Evolutionary conservation across 495 filamentous ascomycete genomes (phyloP).

Genomic region (Neurospora sp.): DNA sequence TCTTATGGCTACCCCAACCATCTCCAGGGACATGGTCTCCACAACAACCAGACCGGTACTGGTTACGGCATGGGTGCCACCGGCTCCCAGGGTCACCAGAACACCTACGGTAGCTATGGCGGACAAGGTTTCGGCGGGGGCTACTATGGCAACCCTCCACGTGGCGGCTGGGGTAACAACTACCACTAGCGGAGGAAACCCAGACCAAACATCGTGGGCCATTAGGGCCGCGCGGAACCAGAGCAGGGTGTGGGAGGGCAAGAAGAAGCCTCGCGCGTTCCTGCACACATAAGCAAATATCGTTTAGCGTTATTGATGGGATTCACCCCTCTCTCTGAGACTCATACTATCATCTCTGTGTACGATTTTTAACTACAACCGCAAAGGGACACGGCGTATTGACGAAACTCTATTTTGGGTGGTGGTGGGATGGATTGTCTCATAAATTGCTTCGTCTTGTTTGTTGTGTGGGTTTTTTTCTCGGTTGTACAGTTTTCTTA

Average conservation of each 20-base stretch:
- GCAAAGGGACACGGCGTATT: not conserved
- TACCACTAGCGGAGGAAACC: constrained; percentile 37
- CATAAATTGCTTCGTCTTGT: not conserved
- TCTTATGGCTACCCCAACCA: constrained; percentile 68
- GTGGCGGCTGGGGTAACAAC: constrained; percentile 60
- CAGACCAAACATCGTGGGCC: not conserved
- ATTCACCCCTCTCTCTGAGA: not conserved
- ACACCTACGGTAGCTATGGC: constrained; percentile 45
- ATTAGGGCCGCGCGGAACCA: not conserved
- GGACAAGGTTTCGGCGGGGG: constrained; percentile 41
- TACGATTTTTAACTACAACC: not conserved
- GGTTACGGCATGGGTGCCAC: constrained; percentile 59
- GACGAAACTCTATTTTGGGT: not conserved
- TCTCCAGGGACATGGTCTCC: constrained; percentile 49
- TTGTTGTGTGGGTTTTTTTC: not conserved
- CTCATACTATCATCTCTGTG: not conserved
- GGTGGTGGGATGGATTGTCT: not conserved
- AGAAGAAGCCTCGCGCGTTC: not conserved
- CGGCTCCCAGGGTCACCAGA: constrained; percentile 56
- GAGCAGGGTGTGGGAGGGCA: not conserved
- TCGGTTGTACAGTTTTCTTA: not conserved
- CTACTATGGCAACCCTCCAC: constrained; percentile 43
- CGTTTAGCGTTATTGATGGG: not conserved
- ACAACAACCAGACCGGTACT: constrained; percentile 54
- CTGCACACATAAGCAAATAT: not conserved